A percentile compares a stretch with the other conserved stretches of the same genome.
phyloP scores from a whole-genome alignment of 1,284 basidiomycete genomes.

The Coniferiporia sulphurascens region DNA sequence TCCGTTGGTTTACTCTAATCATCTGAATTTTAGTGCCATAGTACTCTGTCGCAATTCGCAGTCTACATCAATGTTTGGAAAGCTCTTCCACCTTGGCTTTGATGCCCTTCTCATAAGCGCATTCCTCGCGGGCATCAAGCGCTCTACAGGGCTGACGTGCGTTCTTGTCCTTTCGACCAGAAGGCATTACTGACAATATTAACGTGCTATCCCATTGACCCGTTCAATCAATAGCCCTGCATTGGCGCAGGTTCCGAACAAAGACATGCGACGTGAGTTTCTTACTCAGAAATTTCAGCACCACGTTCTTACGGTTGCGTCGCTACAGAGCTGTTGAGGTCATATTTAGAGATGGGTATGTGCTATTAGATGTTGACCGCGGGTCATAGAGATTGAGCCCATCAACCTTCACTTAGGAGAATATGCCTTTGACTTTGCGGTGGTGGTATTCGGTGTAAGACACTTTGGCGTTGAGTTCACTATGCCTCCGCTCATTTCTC shows the following conservation, averaged over 20 bases:
- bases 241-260: constrained; percentile 69
- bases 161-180: constrained; percentile 25
- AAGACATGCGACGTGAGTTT: constrained; percentile 71
- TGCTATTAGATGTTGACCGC: background rate
- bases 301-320: constrained; percentile 11
- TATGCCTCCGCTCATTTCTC: constrained; percentile 19
- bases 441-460: constrained; percentile 74
- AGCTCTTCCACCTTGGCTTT: constrained; percentile 64
- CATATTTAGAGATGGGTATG: constrained; percentile 74
- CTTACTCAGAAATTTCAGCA: background rate
- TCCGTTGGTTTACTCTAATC: too few relatives aligned
- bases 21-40: too few relatives aligned
- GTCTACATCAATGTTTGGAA: constrained; percentile 46
- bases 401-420: constrained; percentile 46
- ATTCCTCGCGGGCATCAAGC: constrained; percentile 73
- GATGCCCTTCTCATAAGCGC: constrained; percentile 76
- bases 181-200: background rate
- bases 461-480: constrained; percentile 5
- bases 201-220: too few relatives aligned
- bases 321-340: constrained; percentile 56
- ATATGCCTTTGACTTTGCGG: constrained; percentile 77
- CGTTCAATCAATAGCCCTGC: constrained; percentile 45
- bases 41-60: background rate
- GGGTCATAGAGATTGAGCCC: constrained; percentile 1
- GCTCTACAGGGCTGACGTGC: constrained; percentile 78